Evolutionary conservation across 768 basidiomycete species (phyloP).

Genomic region (Amanita phalloides): DNA sequence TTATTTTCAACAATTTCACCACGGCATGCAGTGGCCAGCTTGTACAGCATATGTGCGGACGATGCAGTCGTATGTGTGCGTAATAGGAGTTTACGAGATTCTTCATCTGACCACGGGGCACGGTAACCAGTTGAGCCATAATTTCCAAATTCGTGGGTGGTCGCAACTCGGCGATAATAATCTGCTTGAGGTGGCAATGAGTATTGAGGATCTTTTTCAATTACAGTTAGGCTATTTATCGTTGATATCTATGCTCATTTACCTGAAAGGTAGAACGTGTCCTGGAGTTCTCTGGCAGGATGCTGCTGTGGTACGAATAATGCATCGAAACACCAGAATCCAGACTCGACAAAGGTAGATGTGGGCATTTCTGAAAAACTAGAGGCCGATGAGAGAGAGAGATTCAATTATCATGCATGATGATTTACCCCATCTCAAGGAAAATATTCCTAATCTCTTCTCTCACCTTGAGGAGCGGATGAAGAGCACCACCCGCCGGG

Average conservation of each 20-base stretch:
- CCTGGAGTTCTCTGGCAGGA: slow-evolving; percentile 94
- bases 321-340: slow-evolving; percentile 99
- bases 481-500: slow-evolving; percentile 84
- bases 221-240: slow-evolving; percentile 1
- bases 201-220: slow-evolving; percentile 55
- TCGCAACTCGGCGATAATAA: slow-evolving; percentile 80
- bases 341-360: slow-evolving; percentile 89
- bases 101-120: slow-evolving; percentile 89
- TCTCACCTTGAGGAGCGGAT: slow-evolving; percentile 93
- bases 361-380: slow-evolving; percentile 99
- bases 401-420: neutral
- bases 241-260: neutral
- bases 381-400: slow-evolving; percentile 2
- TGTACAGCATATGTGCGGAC: slow-evolving; percentile 88
- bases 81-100: slow-evolving; percentile 85
- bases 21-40: slow-evolving; percentile 77
- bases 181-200: slow-evolving; percentile 67
- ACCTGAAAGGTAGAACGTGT: slow-evolving; percentile 98
- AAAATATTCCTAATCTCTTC: slow-evolving; percentile 98
- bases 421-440: slow-evolving; percentile 90
- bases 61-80: slow-evolving; percentile 97
- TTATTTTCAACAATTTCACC: slow-evolving; percentile 40
- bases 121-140: slow-evolving; percentile 95
- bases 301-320: slow-evolving; percentile 99
- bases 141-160: slow-evolving; percentile 78